These are phyloP conservation scores for Fusarium sp. DNA, from an alignment of 2,329 filamentous ascomycete genomes.

Conservation along the genomic window DNA sequence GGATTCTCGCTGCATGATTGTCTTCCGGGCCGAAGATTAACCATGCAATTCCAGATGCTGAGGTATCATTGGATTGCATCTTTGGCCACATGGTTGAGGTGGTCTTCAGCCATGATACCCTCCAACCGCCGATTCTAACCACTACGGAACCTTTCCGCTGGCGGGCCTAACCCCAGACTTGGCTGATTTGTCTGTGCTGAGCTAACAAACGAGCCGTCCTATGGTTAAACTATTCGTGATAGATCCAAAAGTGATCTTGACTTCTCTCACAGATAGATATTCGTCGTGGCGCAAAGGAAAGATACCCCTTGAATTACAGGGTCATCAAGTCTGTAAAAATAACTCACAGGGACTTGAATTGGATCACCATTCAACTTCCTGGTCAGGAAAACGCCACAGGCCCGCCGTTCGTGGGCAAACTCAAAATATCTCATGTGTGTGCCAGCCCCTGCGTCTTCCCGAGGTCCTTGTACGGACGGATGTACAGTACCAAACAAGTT, in stretches of 20 bases:
- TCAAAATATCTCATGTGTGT: conserved; percentile 29
- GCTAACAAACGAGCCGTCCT: not conserved
- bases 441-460: conserved; percentile 38
- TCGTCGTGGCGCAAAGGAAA: conserved; percentile 12
- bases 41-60: conserved; percentile 11
- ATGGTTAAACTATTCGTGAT: not conserved
- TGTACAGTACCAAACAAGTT: not conserved
- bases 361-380: conserved; percentile 25
- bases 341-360: conserved; percentile 25
- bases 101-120: conserved; percentile 4
- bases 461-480: conserved; percentile 5
- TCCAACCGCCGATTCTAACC: conserved; percentile 29
- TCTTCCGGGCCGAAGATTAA: conserved; percentile 26
- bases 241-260: not conserved
- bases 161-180: not conserved
- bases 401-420: conserved; percentile 36
- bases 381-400: conserved; percentile 34
- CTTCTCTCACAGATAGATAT: not conserved
- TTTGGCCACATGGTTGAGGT: conserved; percentile 12
- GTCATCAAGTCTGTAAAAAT: conserved; percentile 21
- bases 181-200: conserved; percentile 4
- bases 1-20: conserved; percentile 9
- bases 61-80: not conserved
- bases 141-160: conserved; percentile 33
- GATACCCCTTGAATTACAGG: not conserved